Conservation (phyloP, 345 rosid genomes). For the Hibiscus trionum region DNA sequence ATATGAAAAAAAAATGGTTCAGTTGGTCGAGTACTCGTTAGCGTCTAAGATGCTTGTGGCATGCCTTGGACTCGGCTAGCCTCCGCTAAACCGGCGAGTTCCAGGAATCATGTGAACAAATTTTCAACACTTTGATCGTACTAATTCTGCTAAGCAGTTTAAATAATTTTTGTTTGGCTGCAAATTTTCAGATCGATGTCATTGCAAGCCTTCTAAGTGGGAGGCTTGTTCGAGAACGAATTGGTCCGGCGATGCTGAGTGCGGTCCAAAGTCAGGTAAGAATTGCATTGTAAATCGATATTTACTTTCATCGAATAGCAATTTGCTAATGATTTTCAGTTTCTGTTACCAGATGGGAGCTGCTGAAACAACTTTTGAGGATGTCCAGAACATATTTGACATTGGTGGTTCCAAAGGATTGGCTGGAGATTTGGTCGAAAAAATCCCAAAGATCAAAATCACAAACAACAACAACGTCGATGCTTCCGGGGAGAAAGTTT, state of each 20-base stretch:
- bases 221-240: conserved; percentile 91
- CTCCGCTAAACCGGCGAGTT: not conserved
- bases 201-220: conserved; percentile 96
- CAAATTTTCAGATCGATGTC: conserved; percentile 74
- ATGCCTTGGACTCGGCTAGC: not conserved
- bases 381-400: conserved; percentile 77
- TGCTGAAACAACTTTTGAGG: conserved; percentile 70
- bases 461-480: conserved; percentile 52
- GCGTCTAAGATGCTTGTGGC: not conserved
- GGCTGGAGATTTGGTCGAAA: conserved; percentile 67
- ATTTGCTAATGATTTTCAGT: conserved; percentile 10
- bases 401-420: conserved; percentile 73
- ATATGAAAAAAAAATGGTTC: too few species aligned
- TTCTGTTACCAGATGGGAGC: conserved; percentile 75
- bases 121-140: not conserved
- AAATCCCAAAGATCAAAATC: conserved; percentile 76
- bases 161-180: conserved; percentile 4
- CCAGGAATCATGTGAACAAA: not conserved
- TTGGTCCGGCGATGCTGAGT: conserved; percentile 98
- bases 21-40: too few species aligned
- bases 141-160: not conserved
- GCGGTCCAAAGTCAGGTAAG: conserved; percentile 99
- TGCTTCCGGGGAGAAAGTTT: conserved; percentile 68
- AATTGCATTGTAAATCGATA: not conserved
- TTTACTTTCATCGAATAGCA: not conserved